Base-by-base conservation (phyloP, 2,329 filamentous ascomycete species). In the Ophiostoma novo-ulmi region DNA sequence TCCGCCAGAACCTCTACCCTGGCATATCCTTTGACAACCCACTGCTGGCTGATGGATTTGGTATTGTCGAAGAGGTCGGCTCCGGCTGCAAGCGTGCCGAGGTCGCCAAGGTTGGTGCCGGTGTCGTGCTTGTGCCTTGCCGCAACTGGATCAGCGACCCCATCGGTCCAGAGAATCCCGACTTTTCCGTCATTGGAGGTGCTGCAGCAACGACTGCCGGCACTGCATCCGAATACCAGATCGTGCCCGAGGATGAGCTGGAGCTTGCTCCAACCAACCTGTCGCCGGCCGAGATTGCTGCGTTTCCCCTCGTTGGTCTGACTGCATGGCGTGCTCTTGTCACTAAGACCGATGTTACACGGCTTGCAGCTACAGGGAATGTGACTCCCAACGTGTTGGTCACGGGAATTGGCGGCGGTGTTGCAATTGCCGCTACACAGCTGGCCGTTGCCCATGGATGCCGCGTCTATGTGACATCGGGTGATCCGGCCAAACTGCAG, bases 341-440 rank as follows among this genome's bases (percentile, higher is more conserved):
- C 69, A 90, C 87, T 7, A 98, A 98, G 83, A 48, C 14, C 82
- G 35, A 71, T 79, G 81, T 0, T 14, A 5, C 69, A 1, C 20
- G 20, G n/a, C 31, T 31, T 35, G 67, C 11, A 44, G 44, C 17
- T 20, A 17, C 63, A 1, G 65, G n/a, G 2, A 41, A 36, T 6
- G n/a, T 5, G 5, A 92, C 92, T 2, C 82, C 86, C 73, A 97
- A 96, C 77, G 84, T 98, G 4, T 82, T 98, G 41, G 81, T 98
- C 61, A 97, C 94, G 5, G 94, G 94, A 0, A 96, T 98, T 79
- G 94, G 94, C 0, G 94, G 94, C 48, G 94, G 94, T 63, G 94
- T 97, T 0, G 94, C 94, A 44, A 82, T 97, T 70, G 89, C 92
- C 82, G 90, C 87, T 6, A 81, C 97, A 75, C 85, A 92, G 78